phyloP scores from a whole-genome alignment of 75 land plant species.

The Pinus albicaulis region DNA sequence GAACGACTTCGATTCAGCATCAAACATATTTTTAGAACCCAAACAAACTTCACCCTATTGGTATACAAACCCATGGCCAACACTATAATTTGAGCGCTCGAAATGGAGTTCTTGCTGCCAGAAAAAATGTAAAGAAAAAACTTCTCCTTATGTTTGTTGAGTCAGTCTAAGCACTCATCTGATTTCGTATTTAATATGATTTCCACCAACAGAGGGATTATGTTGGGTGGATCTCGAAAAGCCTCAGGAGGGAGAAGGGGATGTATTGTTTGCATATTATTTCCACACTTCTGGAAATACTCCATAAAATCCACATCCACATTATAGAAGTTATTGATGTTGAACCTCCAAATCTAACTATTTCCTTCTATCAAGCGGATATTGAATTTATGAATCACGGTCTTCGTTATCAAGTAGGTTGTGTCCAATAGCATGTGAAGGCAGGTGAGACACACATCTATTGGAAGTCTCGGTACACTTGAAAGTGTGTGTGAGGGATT shows the following conservation, averaged over 20 bases:
- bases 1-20: not conserved
- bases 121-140: conserved; percentile 27
- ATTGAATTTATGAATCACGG: no score
- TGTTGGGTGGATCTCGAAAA: not conserved
- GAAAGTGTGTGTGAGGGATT: no score
- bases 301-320: not conserved
- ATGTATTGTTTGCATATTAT: not conserved
- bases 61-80: conserved; percentile 20
- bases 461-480: no score
- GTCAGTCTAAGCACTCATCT: conserved; percentile 8
- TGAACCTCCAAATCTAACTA: no score
- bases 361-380: no score
- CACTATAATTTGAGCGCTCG: conserved; percentile 16
- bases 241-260: conserved; percentile 7
- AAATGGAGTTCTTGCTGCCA: conserved; percentile 23
- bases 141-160: conserved; percentile 12
- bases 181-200: not conserved
- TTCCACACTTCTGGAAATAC: not conserved
- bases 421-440: no score
- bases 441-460: no score
- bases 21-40: conserved; percentile 4
- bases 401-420: no score
- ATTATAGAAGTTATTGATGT: conserved; percentile 2
- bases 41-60: conserved; percentile 22
- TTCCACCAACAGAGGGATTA: not conserved